Evolutionary conservation across 495 filamentous ascomycete genomes (phyloP).

Genomic region (Aspergillus mulundensis): DNA sequence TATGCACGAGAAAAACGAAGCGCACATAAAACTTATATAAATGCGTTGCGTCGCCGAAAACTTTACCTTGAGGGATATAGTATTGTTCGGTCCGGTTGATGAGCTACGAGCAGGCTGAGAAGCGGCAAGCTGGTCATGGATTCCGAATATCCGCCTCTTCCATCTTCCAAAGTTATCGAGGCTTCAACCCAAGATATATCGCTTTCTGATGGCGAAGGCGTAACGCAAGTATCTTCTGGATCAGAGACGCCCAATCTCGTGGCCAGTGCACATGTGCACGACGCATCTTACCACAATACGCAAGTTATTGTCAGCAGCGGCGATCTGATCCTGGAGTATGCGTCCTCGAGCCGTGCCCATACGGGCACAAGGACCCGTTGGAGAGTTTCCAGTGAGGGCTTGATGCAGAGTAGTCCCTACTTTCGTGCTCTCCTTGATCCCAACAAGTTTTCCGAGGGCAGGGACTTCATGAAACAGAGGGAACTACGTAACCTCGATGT

Average conservation of each 20-base stretch:
- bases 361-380: conserved; percentile 20
- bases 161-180: not conserved
- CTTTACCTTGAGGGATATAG: not conserved
- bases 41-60: not conserved
- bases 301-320: conserved; percentile 27
- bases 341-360: conserved; percentile 3
- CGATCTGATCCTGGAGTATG: conserved; percentile 38
- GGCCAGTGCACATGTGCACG: not conserved
- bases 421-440: conserved; percentile 45
- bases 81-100: not conserved
- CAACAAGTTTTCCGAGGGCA: conserved; percentile 46
- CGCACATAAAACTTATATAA: not conserved
- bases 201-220: not conserved
- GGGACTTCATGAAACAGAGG: conserved; percentile 29
- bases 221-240: not conserved
- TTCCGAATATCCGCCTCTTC: conserved; percentile 15
- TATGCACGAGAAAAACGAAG: not conserved
- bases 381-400: conserved; percentile 32
- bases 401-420: conserved; percentile 38
- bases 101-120: not conserved
- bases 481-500: not conserved
- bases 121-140: conserved; percentile 3
- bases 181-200: conserved; percentile 4
- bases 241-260: not conserved
- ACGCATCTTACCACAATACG: not conserved